Evolutionary conservation across 768 basidiomycete genomes (phyloP), one percentile per base, ranked within the genome.

Genomic region (Lentinula aciculospora): DNA sequence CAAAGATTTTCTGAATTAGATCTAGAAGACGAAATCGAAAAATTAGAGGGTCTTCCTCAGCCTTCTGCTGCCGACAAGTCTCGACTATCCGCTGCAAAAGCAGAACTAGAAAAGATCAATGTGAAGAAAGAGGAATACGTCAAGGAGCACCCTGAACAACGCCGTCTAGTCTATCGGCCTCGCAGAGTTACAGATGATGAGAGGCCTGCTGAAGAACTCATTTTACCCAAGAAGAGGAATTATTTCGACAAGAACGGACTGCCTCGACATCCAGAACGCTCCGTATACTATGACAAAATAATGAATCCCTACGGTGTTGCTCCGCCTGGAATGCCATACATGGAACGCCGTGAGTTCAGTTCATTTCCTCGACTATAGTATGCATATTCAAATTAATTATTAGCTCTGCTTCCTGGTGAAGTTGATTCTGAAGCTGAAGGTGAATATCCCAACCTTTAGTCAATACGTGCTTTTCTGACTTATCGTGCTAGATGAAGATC

Each of bases 271-370:
- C 94, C 94, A n/a, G 92, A 92, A 66, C 79, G 92, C 62, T 93
- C 90, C 71, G 76, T 95, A 34, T 98, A 96, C 69, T 98, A 94
- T 73, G 90, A 98, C 65, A 82, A 90, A 28, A 81, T 94, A 40
- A 86, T 95, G 83, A 98, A 98, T 68, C 93, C 94, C 23, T 94
- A 79, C 67, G 95, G 94, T 28, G 90, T 94, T 17, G 85, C 95
- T 19, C 95, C 95, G 40, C 96, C 95, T 12, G 96, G 96, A 6
- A 92, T 97, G 94, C 93, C 92, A n/a, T 98, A 97, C 70, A 74
- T 82, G 58, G 92, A 98, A 68, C 73, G 88, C 73, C 81, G 94
- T 95, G 64, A 72, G 89, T 76, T 4, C 34, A 25, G 10, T 44
- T 4, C 13, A 21, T 36, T 53, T 4, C 2, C 32, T 31, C 12